Evolutionary conservation across 2,329 filamentous ascomycete genomes (phyloP).

Genomic region (Geosmithia putterillii): DNA sequence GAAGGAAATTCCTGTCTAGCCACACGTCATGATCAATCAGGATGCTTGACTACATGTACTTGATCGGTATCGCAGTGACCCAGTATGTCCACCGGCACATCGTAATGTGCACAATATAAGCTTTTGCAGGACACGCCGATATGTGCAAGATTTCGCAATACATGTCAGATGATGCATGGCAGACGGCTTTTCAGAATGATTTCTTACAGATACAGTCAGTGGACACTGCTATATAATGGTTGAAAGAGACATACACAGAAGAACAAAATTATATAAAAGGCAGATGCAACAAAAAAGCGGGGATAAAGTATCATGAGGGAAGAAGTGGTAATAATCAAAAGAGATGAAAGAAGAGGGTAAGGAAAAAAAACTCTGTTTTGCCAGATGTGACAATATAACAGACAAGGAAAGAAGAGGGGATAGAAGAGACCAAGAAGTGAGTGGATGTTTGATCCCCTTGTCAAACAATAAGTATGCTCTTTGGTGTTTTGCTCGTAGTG

Average conservation of each 20-base stretch:
- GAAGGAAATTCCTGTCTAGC: conserved; percentile 6
- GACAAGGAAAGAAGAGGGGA: neutral
- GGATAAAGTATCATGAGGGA: neutral
- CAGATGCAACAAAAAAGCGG: neutral
- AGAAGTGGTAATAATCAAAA: neutral
- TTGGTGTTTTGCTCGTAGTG: too few species aligned
- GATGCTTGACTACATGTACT: too few species aligned
- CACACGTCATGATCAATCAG: too few species aligned
- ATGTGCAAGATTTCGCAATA: too few species aligned
- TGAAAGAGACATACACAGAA: neutral
- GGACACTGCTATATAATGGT: neutral
- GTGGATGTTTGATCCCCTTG: too few species aligned
- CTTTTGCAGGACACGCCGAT: too few species aligned
- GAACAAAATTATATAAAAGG: neutral
- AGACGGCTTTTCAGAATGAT: too few species aligned
- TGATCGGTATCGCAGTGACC: too few species aligned
- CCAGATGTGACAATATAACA: neutral
- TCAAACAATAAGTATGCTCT: too few species aligned
- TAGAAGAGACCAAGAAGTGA: neutral
- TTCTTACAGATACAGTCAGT: neutral
- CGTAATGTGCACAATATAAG: too few species aligned
- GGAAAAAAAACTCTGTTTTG: neutral
- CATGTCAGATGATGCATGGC: too few species aligned
- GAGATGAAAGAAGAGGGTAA: neutral
- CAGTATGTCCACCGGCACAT: too few species aligned